Evolutionary conservation across 306 rosid species (phyloP), one percentile per base, ranked within the genome.

Genomic region (Gillenia trifoliata): DNA sequence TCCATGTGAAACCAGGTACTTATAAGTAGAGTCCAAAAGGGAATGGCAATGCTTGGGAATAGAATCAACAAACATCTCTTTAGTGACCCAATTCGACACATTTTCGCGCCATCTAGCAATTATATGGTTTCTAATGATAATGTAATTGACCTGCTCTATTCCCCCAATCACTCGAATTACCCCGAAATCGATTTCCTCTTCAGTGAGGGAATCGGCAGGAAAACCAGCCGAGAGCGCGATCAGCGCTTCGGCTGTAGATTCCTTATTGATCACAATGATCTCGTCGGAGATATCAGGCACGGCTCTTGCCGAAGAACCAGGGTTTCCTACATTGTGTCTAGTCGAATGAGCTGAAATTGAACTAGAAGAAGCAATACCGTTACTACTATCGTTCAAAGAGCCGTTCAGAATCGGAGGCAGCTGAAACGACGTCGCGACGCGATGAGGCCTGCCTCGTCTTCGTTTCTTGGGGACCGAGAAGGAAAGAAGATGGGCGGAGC

Each of bases 21-120:
- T 89, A 65, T 88, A 94, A 20, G 96, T 89, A 60, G 95, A 78
- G 16, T 94, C 89, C 80, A 94, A 81, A 29, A 94, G 86, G 31
- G 87, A 1, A 71, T 86, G 93, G 11, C 87, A 90, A 41, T 88
- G 90, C 11, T 77, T 79, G 45, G 95, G 96, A 66, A 91, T 87
- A 31, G 85, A 83, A 77, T 84, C 96, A 16, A 79, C 11, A 66
- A 94, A 86, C 79, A 85, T 83, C 36, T 92, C 93, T 75, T 87
- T 94, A 12, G 85, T 29, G 22, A 91, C 85, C 98, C 98, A 94
- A 86, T 67, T 84, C 19, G 85, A 80, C 49, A 91, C 96, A 66
- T 87, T 91, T 67, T 94, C 97, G 12, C 95, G 97, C 98, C 98
- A 94, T 64, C 85, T 94, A 1, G 96, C 96, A 6, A 94, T 91